Percentiles rank a stretch among this genome's conserved stretches.
These are phyloP conservation scores for Gossypium armourianum DNA, from an alignment of 441 rosid genomes.

Conservation along the genomic window DNA sequence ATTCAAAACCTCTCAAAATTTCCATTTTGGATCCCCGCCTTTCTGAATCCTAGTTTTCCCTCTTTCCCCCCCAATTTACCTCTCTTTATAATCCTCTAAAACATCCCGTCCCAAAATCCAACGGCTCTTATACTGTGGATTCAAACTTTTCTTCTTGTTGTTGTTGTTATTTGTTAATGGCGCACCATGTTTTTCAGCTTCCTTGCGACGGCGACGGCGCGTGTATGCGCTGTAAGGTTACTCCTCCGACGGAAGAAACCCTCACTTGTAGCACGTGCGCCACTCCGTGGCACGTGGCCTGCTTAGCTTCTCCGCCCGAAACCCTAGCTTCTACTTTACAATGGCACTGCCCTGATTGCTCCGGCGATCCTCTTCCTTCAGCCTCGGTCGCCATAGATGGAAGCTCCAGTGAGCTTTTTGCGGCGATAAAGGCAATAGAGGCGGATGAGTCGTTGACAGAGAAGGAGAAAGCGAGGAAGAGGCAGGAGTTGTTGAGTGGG, in stretches of 20 bases:
- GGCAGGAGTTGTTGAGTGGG: slow-evolving; percentile 21
- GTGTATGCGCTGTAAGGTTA: slow-evolving; percentile 36
- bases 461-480: slow-evolving; percentile 21
- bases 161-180: slow-evolving; percentile 21
- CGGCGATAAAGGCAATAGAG: slow-evolving; percentile 21
- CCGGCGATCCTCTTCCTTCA: neutral
- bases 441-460: slow-evolving; percentile 21
- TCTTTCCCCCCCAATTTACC: neutral
- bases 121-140: neutral
- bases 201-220: slow-evolving; percentile 49
- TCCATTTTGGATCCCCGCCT: slow-evolving; percentile 8
- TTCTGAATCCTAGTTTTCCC: neutral
- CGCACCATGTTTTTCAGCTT: slow-evolving; percentile 30
- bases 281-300: slow-evolving; percentile 39
- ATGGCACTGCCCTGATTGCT: slow-evolving; percentile 26
- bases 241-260: slow-evolving; percentile 31
- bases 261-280: slow-evolving; percentile 36
- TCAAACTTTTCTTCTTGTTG: neutral
- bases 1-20: slow-evolving; percentile 7
- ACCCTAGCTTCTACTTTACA: slow-evolving; percentile 15
- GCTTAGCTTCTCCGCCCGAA: slow-evolving; percentile 16
- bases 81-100: neutral
- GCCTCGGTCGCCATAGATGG: neutral
- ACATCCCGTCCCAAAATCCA: neutral
- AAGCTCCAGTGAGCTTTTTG: slow-evolving; percentile 10